Base-by-base conservation (phyloP, 2,329 filamentous ascomycete genomes). In the Botrytis squamosa region DNA sequence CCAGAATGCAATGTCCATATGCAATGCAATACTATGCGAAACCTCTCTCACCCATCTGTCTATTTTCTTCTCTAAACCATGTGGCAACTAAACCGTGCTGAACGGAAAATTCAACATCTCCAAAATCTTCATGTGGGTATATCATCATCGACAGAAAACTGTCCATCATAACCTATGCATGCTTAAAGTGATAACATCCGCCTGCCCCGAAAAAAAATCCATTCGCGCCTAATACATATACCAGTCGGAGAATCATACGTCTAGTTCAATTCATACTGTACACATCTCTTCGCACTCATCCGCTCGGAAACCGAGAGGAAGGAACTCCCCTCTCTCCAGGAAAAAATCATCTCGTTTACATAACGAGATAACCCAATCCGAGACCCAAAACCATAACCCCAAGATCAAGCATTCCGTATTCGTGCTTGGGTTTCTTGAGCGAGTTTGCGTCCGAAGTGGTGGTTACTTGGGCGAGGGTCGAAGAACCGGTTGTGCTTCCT, bases 321-420 rank as follows among this genome's bases (percentile, higher is more conserved):
- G 20, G 59, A 12, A 16, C 1, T 16, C 42, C 44, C 20, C 7
- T 46, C 44, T 20, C 18, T 7, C 18, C 8, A 0, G 44, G 18
- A 9, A 3, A 46, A 46, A n/a, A 49, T 10, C 14, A 57, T 68
- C 16, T 22, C 3, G 16, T 63, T 80, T 79, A 81, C 80, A 81
- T 80, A 73, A 81, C 77, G n/a, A 81, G 73, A 74, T 79, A 81
- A 44, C 79, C 80, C 25, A 81, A 74, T 36, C 77, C 80, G 22
- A 81, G 78, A 69, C 80, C 80, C 22, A 81, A 66, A 10, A 63
- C 78, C 69, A 80, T 79, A 20, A 81, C 79, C 2, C 71, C 75
- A 16, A 78, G 22, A 65, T 81, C 80, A 16, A 81, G 42, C 36
- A 73, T 44, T 9, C 80, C 80, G 66, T 80, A 80, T 64, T 77